phyloP scores from a whole-genome alignment of 2,329 filamentous ascomycete genomes.

The Gremmenia infestans region DNA sequence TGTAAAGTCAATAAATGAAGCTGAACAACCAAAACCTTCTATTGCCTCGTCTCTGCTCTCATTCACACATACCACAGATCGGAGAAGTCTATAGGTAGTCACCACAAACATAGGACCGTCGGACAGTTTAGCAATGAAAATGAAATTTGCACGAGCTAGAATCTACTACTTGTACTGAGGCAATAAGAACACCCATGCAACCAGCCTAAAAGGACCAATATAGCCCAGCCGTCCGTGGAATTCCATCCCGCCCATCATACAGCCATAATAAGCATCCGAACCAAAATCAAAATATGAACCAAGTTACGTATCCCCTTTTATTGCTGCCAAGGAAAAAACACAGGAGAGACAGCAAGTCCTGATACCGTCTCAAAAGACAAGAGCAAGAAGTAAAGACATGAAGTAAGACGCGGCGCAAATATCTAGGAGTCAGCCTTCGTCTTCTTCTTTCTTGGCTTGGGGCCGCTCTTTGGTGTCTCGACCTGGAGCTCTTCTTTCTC shows the following conservation, averaged over 20 bases:
- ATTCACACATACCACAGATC: no score
- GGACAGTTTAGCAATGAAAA: background rate
- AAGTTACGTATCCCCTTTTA: background rate
- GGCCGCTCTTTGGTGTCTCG: slow-evolving; percentile 18
- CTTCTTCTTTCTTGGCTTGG: slow-evolving; percentile 31
- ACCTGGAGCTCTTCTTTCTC: slow-evolving; percentile 40
- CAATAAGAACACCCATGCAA: background rate
- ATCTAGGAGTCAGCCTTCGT: slow-evolving; percentile 52
- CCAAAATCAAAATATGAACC: slow-evolving; percentile 1
- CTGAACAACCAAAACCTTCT: no score
- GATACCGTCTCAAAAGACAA: background rate
- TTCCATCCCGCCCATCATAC: slow-evolving; percentile 1
- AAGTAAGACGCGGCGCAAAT: background rate
- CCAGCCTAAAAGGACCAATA: background rate
- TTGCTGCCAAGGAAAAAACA: background rate
- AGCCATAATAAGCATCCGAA: background rate
- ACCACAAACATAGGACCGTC: no score
- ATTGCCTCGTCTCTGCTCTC: no score
- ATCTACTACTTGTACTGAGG: background rate
- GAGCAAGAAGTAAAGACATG: background rate
- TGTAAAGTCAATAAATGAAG: no score
- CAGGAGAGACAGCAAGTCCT: background rate
- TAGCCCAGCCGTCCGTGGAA: background rate
- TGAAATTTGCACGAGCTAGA: background rate
- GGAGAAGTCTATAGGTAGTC: no score